A percentile compares a stretch with the other conserved stretches of the same genome.
Evolutionary conservation across 306 rosid genomes (phyloP).

Genomic region (Amphicarpaea edgeworthii): DNA sequence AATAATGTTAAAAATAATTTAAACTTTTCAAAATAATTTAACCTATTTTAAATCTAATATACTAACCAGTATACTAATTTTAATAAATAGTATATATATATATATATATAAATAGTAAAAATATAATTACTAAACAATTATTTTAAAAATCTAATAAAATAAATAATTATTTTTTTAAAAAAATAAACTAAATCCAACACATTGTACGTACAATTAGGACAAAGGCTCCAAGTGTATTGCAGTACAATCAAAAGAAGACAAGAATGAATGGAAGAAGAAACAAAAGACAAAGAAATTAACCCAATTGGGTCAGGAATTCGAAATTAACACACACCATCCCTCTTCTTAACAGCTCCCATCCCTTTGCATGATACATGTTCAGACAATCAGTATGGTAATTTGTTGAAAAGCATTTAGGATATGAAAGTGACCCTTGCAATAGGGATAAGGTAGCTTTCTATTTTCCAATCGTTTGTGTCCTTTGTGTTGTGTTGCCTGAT

Average conservation of each 20-base stretch:
- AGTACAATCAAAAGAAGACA: neutral
- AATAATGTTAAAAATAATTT: too few relatives aligned
- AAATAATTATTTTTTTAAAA: neutral
- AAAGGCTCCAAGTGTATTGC: neutral
- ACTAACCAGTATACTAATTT: neutral
- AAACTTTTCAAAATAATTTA: too few relatives aligned
- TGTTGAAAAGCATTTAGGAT: neutral
- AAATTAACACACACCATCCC: neutral
- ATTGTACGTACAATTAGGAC: neutral
- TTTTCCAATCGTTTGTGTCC: neutral
- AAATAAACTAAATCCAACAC: neutral
- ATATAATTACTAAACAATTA: too few relatives aligned
- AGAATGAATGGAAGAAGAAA: neutral
- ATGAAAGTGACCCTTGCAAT: slow-evolving; percentile 9
- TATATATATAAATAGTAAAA: too few relatives aligned
- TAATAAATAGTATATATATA: too few relatives aligned
- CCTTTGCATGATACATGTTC: slow-evolving; percentile 21
- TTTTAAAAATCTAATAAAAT: neutral
- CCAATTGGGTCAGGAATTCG: neutral
- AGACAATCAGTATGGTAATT: neutral
- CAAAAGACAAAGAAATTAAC: neutral
- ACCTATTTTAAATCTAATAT: neutral
- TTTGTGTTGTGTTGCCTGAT: neutral
- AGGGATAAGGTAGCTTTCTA: neutral
- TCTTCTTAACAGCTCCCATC: neutral